Conservation (phyloP, 331 rosid genomes). For the Rosa hybrid region DNA sequence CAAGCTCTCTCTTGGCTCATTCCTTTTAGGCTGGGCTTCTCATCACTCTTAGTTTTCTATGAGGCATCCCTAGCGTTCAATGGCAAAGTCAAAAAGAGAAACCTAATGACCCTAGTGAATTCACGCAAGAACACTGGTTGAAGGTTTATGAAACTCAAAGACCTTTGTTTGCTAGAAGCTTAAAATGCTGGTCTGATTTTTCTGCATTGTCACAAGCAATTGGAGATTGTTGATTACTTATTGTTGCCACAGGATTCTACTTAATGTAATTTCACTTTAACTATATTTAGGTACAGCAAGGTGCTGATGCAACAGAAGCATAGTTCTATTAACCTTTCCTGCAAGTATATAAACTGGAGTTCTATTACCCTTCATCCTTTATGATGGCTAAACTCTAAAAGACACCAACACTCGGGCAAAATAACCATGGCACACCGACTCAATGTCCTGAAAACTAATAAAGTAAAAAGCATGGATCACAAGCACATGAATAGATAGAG, state of each 20-base stretch:
- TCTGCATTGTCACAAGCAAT: neutral
- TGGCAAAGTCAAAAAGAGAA: neutral
- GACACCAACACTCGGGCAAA: neutral
- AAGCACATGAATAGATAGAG: neutral
- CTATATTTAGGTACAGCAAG: neutral
- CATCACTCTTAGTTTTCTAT: neutral
- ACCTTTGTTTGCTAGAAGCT: neutral
- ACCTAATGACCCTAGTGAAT: neutral
- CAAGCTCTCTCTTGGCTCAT: neutral
- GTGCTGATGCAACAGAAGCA: neutral
- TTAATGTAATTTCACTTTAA: neutral
- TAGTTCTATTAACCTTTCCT: neutral
- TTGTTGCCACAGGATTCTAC: neutral
- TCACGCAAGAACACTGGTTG: neutral
- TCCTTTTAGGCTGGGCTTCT: neutral
- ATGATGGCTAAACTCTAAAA: neutral
- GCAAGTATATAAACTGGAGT: neutral
- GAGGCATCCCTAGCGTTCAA: neutral
- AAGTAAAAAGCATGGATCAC: neutral
- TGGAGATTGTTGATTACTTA: neutral
- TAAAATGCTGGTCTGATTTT: neutral
- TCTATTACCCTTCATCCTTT: neutral
- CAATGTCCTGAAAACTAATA: neutral
- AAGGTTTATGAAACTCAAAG: neutral
- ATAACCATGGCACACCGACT: neutral